Evolutionary conservation across 331 rosid species (phyloP).

Genomic region (Pyrus hybrid): DNA sequence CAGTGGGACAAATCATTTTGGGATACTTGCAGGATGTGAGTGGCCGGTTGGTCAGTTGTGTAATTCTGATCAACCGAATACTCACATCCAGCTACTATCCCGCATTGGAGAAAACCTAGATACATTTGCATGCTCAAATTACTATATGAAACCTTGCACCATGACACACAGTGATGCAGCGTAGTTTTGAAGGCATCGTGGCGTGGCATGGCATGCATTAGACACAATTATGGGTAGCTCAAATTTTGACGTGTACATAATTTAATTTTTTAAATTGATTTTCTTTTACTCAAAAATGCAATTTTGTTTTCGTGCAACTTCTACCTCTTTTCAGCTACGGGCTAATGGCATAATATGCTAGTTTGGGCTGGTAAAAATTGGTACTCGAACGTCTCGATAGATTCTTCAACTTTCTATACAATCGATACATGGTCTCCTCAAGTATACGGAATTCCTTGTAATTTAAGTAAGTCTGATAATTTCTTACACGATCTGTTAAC

Average conservation of each 20-base stretch:
- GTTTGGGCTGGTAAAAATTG: background rate
- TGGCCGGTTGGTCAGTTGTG: too few species aligned
- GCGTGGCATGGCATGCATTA: slow-evolving; percentile 25
- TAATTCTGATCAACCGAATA: too few species aligned
- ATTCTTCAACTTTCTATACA: too few species aligned
- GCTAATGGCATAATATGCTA: too few species aligned
- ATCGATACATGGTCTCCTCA: too few species aligned
- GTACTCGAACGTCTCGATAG: too few species aligned
- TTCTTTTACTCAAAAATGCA: background rate
- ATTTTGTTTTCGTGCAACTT: background rate
- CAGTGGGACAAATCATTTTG: too few species aligned
- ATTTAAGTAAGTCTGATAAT: too few species aligned
- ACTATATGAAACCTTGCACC: background rate
- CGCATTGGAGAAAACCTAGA: background rate
- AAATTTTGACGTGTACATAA: slow-evolving; percentile 8
- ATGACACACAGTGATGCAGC: slow-evolving; percentile 17
- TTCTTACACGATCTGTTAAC: too few species aligned
- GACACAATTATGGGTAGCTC: slow-evolving; percentile 41
- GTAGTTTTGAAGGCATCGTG: slow-evolving; percentile 23
- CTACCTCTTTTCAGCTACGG: background rate
- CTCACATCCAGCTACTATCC: too few species aligned
- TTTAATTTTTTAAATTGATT: background rate
- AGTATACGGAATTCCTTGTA: too few species aligned
- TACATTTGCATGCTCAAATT: background rate
- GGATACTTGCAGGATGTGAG: too few species aligned